A percentile compares a stretch with the other conserved stretches of the same genome.
Conservation (phyloP, 306 rosid species). For the Dryas drummondii region DNA sequence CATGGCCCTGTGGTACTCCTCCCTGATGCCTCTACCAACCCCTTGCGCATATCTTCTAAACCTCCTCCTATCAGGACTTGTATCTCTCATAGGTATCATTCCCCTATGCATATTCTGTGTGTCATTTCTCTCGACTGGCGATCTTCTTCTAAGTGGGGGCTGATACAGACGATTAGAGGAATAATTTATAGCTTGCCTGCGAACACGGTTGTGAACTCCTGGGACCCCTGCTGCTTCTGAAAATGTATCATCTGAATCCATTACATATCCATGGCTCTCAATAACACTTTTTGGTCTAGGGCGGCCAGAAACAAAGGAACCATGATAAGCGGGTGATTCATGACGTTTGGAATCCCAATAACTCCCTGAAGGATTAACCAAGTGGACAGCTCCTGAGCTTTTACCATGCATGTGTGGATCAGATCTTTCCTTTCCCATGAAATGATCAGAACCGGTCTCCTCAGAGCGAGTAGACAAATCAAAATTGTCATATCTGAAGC, state of each 20-base stretch:
- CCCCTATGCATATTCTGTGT: conserved; percentile 21
- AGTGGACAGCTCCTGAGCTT: conserved; percentile 1
- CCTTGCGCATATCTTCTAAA: conserved; percentile 35
- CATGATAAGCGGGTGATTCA: conserved; percentile 19
- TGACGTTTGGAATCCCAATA: conserved; percentile 30
- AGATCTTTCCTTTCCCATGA: conserved; percentile 28
- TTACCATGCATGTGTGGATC: conserved; percentile 22
- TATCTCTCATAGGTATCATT: conserved; percentile 28
- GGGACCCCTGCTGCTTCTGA: conserved; percentile 17
- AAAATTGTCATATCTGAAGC: conserved; percentile 24
- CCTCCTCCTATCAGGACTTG: conserved; percentile 37
- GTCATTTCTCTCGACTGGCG: conserved; percentile 25
- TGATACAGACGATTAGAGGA: conserved; percentile 23
- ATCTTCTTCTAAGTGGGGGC: conserved; percentile 32
- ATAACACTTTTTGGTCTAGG: conserved; percentile 27
- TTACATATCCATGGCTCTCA: conserved; percentile 25
- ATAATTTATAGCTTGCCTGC: conserved; percentile 24
- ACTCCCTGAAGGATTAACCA: conserved; percentile 13
- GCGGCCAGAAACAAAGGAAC: conserved; percentile 29
- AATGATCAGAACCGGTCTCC: conserved; percentile 21
- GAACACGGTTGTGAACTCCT: conserved; percentile 24
- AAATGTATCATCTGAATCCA: conserved; percentile 18
- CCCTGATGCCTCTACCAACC: conserved; percentile 28
- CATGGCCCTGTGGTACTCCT: conserved; percentile 27
- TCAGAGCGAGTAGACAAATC: conserved; percentile 23